A percentile compares a stretch with the other conserved stretches of the same genome.
Conservation (phyloP, 2,329 filamentous ascomycete genomes). For the Penicillium sp. region DNA sequence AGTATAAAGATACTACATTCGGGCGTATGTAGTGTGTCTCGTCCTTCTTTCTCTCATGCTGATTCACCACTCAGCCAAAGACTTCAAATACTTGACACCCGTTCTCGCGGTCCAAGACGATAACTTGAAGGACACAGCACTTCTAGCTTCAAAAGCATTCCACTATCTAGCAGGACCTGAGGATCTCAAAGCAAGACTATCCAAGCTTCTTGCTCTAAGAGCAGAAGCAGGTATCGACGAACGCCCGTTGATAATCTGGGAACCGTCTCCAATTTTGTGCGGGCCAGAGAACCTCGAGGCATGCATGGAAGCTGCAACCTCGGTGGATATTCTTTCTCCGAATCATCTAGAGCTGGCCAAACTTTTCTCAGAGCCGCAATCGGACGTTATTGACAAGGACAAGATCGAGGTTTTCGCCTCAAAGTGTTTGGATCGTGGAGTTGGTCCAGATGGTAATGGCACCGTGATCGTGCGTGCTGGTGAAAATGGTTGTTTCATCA, state of each 20-base stretch:
- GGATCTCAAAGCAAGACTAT: slow-evolving; percentile 20
- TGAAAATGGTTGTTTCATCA: slow-evolving; percentile 39
- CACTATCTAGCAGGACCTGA: slow-evolving; percentile 31
- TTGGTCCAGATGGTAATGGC: slow-evolving; percentile 25
- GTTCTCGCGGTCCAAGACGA: slow-evolving; percentile 23
- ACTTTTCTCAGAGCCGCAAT: slow-evolving; percentile 24
- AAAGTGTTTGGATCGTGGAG: slow-evolving; percentile 20
- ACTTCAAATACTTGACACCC: slow-evolving; percentile 33
- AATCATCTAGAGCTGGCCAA: slow-evolving; percentile 46
- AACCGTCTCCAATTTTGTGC: slow-evolving; percentile 32
- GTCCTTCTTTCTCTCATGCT: slow-evolving; percentile 18
- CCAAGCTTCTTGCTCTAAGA: slow-evolving; percentile 27
- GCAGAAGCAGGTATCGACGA: slow-evolving; percentile 15
- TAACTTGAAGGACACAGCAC: slow-evolving; percentile 10
- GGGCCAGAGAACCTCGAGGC: slow-evolving; percentile 31
- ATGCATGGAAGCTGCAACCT: slow-evolving; percentile 22
- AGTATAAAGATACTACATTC: slow-evolving; percentile 39
- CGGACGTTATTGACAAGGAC: background rate
- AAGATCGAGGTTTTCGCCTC: slow-evolving; percentile 25
- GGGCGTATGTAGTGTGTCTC: slow-evolving; percentile 30
- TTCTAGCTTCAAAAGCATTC: slow-evolving; percentile 25
- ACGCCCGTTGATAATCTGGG: slow-evolving; percentile 33
- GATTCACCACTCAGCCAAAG: slow-evolving; percentile 25
- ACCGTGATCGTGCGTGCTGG: slow-evolving; percentile 40
- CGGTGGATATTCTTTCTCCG: slow-evolving; percentile 46